These are phyloP conservation scores for Cylindrodendrum hubeiense DNA, from an alignment of 2,329 filamentous ascomycete species.

Conservation along the genomic window DNA sequence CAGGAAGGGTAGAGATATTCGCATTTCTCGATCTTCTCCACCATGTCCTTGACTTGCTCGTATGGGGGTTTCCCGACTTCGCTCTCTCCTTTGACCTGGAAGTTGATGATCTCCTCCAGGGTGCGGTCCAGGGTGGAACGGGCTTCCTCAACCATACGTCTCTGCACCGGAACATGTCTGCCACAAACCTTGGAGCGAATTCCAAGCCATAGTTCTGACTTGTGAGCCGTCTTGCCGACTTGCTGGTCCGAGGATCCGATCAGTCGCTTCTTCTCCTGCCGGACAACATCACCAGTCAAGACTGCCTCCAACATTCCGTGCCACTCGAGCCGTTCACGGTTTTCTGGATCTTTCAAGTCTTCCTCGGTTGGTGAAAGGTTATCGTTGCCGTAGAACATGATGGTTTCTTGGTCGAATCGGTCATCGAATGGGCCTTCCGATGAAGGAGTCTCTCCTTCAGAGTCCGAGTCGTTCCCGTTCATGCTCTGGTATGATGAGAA, in stretches of 20 bases:
- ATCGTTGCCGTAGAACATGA: conserved; percentile 93
- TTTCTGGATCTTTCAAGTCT: conserved; percentile 88
- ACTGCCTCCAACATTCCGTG: conserved; percentile 98
- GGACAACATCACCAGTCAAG: conserved; percentile 94
- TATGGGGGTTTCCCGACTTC: conserved; percentile 90
- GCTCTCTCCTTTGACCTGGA: conserved; percentile 93
- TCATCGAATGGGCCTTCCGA: conserved; percentile 89
- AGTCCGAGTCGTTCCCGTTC: conserved; percentile 82
- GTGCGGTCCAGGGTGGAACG: conserved; percentile 78
- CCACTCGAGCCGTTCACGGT: conserved; percentile 94
- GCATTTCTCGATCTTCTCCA: conserved; percentile 90
- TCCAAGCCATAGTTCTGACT: conserved; percentile 88
- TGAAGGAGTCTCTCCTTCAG: conserved; percentile 90
- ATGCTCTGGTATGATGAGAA: conserved; percentile 75
- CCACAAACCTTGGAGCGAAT: conserved; percentile 87
- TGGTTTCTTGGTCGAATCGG: conserved; percentile 89
- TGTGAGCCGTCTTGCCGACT: conserved; percentile 73
- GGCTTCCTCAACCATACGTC: conserved; percentile 88
- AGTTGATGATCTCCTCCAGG: conserved; percentile 90
- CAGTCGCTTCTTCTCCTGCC: conserved; percentile 96
- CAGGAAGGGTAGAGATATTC: conserved; percentile 88
- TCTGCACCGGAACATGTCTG: conserved; percentile 84
- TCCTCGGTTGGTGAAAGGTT: conserved; percentile 90
- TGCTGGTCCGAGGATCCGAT: conserved; percentile 79
- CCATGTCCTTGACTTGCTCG: conserved; percentile 90